Evolutionary conservation across 1,284 basidiomycete genomes (phyloP).

Genomic region (Anthracocystis setariae): DNA sequence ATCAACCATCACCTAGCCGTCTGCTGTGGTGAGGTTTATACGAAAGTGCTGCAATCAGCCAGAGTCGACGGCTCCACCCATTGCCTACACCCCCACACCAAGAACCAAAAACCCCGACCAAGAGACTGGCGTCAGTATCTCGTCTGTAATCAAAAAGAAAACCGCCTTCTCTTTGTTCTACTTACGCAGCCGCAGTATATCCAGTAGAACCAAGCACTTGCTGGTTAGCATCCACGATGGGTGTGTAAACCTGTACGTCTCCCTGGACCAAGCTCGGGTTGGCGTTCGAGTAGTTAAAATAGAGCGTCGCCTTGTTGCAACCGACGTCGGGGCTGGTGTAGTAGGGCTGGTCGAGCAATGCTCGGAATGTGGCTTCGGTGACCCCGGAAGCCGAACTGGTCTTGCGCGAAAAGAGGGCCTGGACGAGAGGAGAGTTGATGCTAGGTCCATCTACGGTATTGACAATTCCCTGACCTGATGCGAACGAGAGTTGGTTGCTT

Average conservation of each 20-base stretch:
- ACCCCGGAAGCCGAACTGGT: constrained; percentile 4
- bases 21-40: not conserved
- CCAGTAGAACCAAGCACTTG: constrained; percentile 5
- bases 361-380: constrained; percentile 7
- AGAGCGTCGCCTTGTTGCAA: constrained; percentile 16
- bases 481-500: constrained; percentile 10
- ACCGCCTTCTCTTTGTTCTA: not conserved
- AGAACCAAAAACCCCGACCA: not conserved
- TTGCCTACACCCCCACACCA: constrained; percentile 5
- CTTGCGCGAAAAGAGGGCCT: constrained; percentile 12
- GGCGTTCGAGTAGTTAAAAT: constrained; percentile 29
- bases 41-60: constrained; percentile 18
- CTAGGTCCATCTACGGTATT: constrained; percentile 28
- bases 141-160: not conserved
- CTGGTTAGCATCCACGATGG: not conserved
- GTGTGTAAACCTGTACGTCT: constrained; percentile 14
- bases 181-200: constrained; percentile 34
- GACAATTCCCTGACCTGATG: constrained; percentile 14
- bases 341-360: constrained; percentile 20
- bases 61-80: constrained; percentile 16
- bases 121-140: not conserved
- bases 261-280: constrained; percentile 21
- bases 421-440: constrained; percentile 14
- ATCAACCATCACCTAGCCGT: not conserved
- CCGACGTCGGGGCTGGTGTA: constrained; percentile 20